Conservation (phyloP, 2,329 filamentous ascomycete genomes). For the Beauveria brongniartii region DNA sequence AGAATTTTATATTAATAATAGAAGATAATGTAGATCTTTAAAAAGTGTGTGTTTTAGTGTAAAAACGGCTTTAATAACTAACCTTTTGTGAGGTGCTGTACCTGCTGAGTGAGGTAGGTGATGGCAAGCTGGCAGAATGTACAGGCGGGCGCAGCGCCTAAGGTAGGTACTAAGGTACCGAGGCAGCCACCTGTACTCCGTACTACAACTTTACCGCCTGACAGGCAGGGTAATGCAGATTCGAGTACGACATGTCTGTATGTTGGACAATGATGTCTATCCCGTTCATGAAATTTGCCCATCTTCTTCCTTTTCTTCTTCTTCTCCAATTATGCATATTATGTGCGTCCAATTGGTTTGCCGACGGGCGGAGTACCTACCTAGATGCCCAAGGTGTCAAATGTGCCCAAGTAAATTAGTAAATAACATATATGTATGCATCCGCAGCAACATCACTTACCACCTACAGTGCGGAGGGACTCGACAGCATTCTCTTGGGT, state of each 20-base stretch:
- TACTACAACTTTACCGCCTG: neutral
- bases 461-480: neutral
- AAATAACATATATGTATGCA: neutral
- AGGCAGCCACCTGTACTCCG: neutral
- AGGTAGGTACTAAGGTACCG: neutral
- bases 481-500: neutral
- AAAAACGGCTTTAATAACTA: no score
- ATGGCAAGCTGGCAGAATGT: neutral
- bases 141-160: neutral
- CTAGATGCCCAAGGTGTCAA: no score
- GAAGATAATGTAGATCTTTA: no score
- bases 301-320: no score
- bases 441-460: neutral
- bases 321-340: neutral
- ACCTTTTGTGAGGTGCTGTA: no score
- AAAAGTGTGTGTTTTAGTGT: no score
- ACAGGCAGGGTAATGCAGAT: neutral
- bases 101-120: no score
- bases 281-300: neutral
- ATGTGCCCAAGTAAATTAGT: no score
- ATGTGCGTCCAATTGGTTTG: neutral
- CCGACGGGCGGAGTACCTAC: neutral
- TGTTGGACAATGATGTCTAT: neutral
- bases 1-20: no score
- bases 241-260: neutral